Conservation (phyloP, 306 rosid genomes). For the Macrotyloma uniflorum region DNA sequence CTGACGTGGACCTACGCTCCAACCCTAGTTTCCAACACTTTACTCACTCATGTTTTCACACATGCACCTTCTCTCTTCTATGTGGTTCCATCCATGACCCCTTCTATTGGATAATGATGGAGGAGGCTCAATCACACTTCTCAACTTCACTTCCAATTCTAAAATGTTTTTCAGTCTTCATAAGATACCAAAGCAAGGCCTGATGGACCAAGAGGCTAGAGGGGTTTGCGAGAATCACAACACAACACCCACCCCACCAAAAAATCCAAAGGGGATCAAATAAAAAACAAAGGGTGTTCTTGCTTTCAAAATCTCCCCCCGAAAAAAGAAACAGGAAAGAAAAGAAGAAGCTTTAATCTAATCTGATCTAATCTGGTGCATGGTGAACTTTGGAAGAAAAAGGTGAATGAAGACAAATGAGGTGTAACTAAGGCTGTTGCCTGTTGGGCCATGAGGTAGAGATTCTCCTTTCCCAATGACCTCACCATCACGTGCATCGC, state of each 20-base stretch:
- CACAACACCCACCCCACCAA: not conserved
- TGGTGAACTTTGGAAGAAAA: not conserved
- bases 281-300: not conserved
- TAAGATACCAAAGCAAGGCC: no score
- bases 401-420: constrained; percentile 41
- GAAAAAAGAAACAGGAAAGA: not conserved
- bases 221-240: not conserved
- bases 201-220: not conserved
- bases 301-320: constrained; percentile 16
- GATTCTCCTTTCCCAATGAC: constrained; percentile 57
- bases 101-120: no score
- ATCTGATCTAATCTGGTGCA: constrained; percentile 16
- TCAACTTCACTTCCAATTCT: not conserved
- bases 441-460: constrained; percentile 27
- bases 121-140: not conserved
- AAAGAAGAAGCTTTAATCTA: not conserved
- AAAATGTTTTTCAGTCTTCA: not conserved
- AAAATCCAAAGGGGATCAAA: not conserved
- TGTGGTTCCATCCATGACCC: not conserved
- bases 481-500: constrained; percentile 57
- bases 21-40: not conserved
- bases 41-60: not conserved
- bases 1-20: not conserved
- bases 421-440: constrained; percentile 41
- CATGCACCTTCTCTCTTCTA: constrained; percentile 11